Conservation (phyloP, 352 stramenopile species). For the Elongisporangium undulatum region DNA sequence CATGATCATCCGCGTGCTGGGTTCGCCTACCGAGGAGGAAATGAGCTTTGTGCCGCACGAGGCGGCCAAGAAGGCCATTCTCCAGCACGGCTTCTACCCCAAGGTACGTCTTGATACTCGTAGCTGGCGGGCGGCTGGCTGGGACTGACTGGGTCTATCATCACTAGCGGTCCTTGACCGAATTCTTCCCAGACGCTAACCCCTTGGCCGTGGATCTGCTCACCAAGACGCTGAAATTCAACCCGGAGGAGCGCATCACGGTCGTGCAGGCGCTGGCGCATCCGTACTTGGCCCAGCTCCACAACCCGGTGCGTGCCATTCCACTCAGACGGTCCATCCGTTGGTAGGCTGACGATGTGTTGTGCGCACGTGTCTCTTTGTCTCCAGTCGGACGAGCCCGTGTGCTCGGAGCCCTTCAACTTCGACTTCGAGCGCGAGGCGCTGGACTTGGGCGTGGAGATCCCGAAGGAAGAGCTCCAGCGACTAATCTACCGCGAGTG, state of each 20-base stretch:
- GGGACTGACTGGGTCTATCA: background rate
- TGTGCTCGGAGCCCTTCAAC: slow-evolving; percentile 72
- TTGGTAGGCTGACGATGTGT: background rate
- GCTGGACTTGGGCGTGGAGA: slow-evolving; percentile 74
- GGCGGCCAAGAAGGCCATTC: slow-evolving; percentile 75
- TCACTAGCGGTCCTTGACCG: slow-evolving; percentile 59
- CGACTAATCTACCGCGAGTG: slow-evolving; percentile 75
- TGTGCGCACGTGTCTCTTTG: slow-evolving; percentile 1
- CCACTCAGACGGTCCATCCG: background rate
- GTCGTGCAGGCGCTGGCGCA: slow-evolving; percentile 89
- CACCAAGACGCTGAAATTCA: slow-evolving; percentile 90
- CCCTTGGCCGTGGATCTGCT: slow-evolving; percentile 85
- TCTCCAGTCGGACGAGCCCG: slow-evolving; percentile 78
- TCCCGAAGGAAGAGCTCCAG: slow-evolving; percentile 85
- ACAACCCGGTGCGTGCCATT: slow-evolving; percentile 69
- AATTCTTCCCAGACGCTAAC: slow-evolving; percentile 87
- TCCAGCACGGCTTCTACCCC: slow-evolving; percentile 80
- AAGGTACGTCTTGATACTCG: slow-evolving; percentile 36
- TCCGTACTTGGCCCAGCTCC: slow-evolving; percentile 87
- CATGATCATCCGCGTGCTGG: slow-evolving; percentile 89
- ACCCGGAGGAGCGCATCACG: slow-evolving; percentile 91
- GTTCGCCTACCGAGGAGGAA: slow-evolving; percentile 93
- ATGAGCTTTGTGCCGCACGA: slow-evolving; percentile 97
- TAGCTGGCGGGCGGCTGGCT: background rate
- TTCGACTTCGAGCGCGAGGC: slow-evolving; percentile 87